Conservation (phyloP, 2,329 filamentous ascomycete species). For the Trichophyton equinum region DNA sequence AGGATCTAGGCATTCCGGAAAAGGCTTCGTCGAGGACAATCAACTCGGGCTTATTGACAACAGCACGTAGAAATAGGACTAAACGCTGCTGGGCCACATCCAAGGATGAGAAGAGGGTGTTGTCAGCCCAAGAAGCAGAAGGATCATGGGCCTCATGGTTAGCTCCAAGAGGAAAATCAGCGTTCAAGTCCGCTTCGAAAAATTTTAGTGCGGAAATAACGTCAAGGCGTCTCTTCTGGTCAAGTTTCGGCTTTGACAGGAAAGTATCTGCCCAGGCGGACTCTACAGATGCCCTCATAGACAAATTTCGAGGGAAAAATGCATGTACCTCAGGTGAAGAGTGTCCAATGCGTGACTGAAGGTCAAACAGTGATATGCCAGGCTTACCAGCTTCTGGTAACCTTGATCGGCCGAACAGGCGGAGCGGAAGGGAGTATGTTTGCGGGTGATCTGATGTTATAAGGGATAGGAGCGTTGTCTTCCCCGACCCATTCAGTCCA, state of each 20-base stretch:
- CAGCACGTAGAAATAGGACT: constrained; percentile 66
- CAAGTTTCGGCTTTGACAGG: constrained; percentile 54
- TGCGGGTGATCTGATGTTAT: constrained; percentile 95
- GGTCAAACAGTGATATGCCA: constrained; percentile 82
- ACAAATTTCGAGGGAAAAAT: constrained; percentile 71
- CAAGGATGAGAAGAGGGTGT: constrained; percentile 57
- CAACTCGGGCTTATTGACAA: constrained; percentile 69
- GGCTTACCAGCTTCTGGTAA: constrained; percentile 58
- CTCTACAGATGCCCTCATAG: constrained; percentile 61
- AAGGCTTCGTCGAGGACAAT: constrained; percentile 81
- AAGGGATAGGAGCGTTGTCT: constrained; percentile 84
- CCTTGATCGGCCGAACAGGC: constrained; percentile 69
- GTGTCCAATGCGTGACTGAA: constrained; percentile 81
- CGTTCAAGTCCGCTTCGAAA: constrained; percentile 66
- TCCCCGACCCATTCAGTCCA: constrained; percentile 85
- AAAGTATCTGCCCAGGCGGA: constrained; percentile 89
- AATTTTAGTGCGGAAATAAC: constrained; percentile 60
- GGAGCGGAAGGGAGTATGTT: constrained; percentile 77
- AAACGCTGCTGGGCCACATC: constrained; percentile 53
- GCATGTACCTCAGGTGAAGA: constrained; percentile 89
- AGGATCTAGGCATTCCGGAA: constrained; percentile 66
- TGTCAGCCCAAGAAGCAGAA: neutral
- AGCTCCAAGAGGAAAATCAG: neutral
- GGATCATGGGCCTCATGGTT: neutral
- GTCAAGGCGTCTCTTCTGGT: constrained; percentile 42